Percentiles rank a stretch among this genome's conserved stretches.
These are phyloP conservation scores for Geotrichum reessii DNA, from an alignment of 1,139 yeast species.

Conservation along the genomic window DNA sequence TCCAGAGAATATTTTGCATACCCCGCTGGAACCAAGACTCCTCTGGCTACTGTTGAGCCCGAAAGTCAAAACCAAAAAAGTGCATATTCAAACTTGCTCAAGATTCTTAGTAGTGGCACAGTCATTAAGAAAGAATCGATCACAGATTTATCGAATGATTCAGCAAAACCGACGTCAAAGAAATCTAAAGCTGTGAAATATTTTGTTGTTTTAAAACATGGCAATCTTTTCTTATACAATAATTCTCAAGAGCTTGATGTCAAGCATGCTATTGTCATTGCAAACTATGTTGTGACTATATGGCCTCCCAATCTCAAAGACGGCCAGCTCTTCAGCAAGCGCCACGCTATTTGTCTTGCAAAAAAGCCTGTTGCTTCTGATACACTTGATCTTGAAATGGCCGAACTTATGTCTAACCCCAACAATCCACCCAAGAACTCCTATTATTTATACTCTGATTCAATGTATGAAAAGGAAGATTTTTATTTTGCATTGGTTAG, in stretches of 20 bases:
- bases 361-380: constrained; percentile 20
- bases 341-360: constrained; percentile 66
- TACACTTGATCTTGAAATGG: constrained; percentile 13
- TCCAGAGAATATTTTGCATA: constrained; percentile 65
- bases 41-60: background rate
- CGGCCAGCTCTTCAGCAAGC: constrained; percentile 71
- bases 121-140: background rate
- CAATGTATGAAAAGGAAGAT: constrained; percentile 79
- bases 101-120: background rate
- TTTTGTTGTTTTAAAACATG: constrained; percentile 53
- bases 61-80: constrained; percentile 26
- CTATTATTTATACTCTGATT: constrained; percentile 69
- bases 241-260: constrained; percentile 62
- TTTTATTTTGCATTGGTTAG: constrained; percentile 82
- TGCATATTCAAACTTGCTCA: constrained; percentile 39
- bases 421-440: constrained; percentile 47
- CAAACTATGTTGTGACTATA: constrained; percentile 63
- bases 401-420: constrained; percentile 24
- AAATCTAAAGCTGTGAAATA: constrained; percentile 31
- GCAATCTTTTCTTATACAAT: constrained; percentile 74
- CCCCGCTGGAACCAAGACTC: constrained; percentile 31
- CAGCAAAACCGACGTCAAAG: constrained; percentile 3
- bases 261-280: constrained; percentile 71
- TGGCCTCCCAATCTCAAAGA: constrained; percentile 80
- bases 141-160: background rate